phyloP scores from a whole-genome alignment of 2,329 filamentous ascomycete genomes.

The Xylariaceae sp. region DNA sequence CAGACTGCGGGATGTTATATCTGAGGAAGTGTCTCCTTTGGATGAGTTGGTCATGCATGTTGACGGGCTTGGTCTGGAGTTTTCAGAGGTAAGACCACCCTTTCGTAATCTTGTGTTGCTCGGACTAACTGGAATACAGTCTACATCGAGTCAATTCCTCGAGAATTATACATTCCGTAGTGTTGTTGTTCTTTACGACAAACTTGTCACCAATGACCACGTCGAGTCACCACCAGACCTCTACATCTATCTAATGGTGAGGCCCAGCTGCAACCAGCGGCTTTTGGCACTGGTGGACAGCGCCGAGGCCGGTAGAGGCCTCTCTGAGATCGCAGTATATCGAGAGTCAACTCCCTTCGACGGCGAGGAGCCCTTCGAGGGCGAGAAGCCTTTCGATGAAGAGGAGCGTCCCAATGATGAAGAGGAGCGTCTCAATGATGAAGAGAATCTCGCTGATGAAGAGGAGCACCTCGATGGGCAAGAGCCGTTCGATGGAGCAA shows the following conservation, averaged over 20 bases:
- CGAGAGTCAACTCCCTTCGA: conserved; percentile 16
- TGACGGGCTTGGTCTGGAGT: conserved; percentile 25
- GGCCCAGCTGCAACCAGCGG: conserved; percentile 24
- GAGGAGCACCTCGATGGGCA: too few relatives aligned
- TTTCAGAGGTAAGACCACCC: conserved; percentile 23
- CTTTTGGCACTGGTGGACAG: conserved; percentile 24
- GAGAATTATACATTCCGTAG: conserved; percentile 23
- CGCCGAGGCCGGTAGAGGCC: conserved; percentile 22
- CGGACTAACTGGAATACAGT: conserved; percentile 19
- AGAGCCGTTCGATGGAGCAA: too few relatives aligned
- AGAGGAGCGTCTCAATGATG: too few relatives aligned
- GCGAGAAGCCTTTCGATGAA: too few relatives aligned
- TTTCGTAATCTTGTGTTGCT: background rate
- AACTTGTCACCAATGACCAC: conserved; percentile 23
- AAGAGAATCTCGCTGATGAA: too few relatives aligned
- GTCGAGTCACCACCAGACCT: conserved; percentile 17
- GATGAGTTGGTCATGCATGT: conserved; percentile 26
- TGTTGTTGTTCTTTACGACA: conserved; percentile 22
- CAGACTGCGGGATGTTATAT: conserved; percentile 23
- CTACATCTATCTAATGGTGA: conserved; percentile 25
- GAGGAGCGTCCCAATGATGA: too few relatives aligned
- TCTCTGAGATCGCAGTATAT: conserved; percentile 25
- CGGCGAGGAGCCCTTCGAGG: too few relatives aligned
- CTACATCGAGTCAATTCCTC: conserved; percentile 21
- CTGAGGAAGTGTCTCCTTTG: conserved; percentile 25